phyloP scores from a whole-genome alignment of 1,284 basidiomycete genomes.

The Apiotrichum gamsii region DNA sequence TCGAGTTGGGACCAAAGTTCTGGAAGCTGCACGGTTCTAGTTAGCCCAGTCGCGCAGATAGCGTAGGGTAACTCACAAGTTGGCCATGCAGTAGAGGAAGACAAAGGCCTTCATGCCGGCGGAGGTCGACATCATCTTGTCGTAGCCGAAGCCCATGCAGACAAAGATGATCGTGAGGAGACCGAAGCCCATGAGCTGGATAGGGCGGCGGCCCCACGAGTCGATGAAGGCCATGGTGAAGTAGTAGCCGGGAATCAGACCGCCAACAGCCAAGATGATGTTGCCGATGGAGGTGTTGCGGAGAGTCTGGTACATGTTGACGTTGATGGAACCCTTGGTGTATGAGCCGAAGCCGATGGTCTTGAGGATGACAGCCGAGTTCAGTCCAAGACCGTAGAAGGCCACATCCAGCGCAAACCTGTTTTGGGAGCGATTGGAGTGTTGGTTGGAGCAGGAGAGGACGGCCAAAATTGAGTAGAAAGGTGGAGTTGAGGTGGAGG shows the following conservation, averaged over 20 bases:
- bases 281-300: conserved; percentile 47
- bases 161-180: conserved; percentile 50
- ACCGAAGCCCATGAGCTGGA: conserved; percentile 67
- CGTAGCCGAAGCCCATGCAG: conserved; percentile 61
- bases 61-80: too few species aligned
- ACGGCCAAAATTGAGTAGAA: too few species aligned
- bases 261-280: conserved; percentile 61
- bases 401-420: conserved; percentile 66
- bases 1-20: conserved; percentile 54
- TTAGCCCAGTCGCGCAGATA: too few species aligned
- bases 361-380: conserved; percentile 59
- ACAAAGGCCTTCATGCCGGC: conserved; percentile 52
- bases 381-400: conserved; percentile 78
- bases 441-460: too few species aligned
- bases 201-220: conserved; percentile 46
- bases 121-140: conserved; percentile 57
- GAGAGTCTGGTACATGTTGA: conserved; percentile 39
- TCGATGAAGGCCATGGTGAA: conserved; percentile 43
- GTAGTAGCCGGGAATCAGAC: conserved; percentile 51
- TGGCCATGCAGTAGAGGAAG: conserved; percentile 51
- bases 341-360: conserved; percentile 52
- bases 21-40: too few species aligned
- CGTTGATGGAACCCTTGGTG: conserved; percentile 36
- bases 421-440: too few species aligned
- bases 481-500: too few species aligned